phyloP scores from a whole-genome alignment of 148 eudicot species.

The Amaranthus hypochondriacus region DNA sequence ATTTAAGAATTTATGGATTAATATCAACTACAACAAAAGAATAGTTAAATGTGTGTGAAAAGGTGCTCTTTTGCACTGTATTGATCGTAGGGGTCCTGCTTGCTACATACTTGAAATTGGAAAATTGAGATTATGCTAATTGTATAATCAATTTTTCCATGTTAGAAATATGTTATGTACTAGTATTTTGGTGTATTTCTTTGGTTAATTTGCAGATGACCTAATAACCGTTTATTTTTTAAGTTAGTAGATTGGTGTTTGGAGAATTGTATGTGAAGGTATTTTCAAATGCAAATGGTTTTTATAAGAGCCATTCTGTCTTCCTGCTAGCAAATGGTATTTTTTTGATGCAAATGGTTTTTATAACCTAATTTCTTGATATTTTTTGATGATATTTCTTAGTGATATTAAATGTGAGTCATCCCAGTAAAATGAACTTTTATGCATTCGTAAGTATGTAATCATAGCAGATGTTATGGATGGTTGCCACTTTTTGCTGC shows the following conservation, averaged over 20 bases:
- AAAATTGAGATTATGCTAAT: not conserved
- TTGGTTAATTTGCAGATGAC: not conserved
- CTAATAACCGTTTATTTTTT: not conserved
- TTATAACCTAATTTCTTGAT: too few relatives aligned
- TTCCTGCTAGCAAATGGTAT: not conserved
- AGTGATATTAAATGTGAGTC: not conserved
- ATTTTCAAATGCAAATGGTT: not conserved
- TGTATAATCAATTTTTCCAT: not conserved
- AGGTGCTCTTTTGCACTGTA: not conserved
- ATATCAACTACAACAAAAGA: too few relatives aligned
- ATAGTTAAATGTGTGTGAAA: too few relatives aligned
- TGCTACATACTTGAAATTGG: not conserved
- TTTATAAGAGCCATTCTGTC: not conserved
- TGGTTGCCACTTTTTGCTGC: not conserved
- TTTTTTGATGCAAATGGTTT: not conserved
- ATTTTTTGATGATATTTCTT: not conserved
- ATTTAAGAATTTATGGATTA: too few relatives aligned
- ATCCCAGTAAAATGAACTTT: not conserved
- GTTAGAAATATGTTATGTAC: not conserved
- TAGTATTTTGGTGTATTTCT: not conserved
- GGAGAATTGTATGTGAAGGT: not conserved
- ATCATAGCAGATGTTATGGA: not conserved
- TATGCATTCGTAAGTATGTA: not conserved
- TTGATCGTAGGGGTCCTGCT: not conserved
- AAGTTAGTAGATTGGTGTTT: not conserved